Base-by-base conservation (phyloP, 148 eudicot species). In the Rhododendron mucronatum region DNA sequence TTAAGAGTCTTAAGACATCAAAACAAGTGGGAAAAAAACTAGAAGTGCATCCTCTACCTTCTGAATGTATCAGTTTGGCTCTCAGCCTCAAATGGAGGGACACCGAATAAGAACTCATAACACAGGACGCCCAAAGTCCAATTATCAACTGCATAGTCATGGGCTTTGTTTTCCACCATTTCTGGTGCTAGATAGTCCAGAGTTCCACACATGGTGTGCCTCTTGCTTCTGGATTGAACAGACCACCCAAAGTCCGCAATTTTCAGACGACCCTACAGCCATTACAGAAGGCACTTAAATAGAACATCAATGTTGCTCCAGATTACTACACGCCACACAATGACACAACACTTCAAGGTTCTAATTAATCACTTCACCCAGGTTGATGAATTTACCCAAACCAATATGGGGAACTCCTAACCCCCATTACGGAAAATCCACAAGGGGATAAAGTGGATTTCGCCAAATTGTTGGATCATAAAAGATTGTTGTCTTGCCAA, bases 221-320 rank as follows among this genome's bases (percentile, higher is more conserved):
- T 93, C 89, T 95, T 95, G 91, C 80, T 90, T 86, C 88, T 88
- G 57, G 96, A 93, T 86, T 96, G 96, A 16, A 95, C 99, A 61
- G 99, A 96, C 99, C 99, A 95, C 41, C 98, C 98, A 86, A 96
- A 96, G 86, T 96, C 99, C 47, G 98, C 98, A 89, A 95, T 94
- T 90, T 96, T 96, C 82, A 96, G 85, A 83, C 92, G 94, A 59
- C 98, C 98, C 99, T 96, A 84, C 23, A 44, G 86, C 86, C 51
- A 47, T 26, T 7, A 11, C 18, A 44, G 21, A 33, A 35, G 4
- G 41, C 14, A 61, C 14, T 84, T 13, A 55, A 3, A 55, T 75
- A 4, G 37, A 83, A 53, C 50, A 21, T 65, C 13, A 44, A 59
- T 28, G 12, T 45, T 55, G 47, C 33, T 47, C 65, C 12, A 5